These are phyloP conservation scores for Gigaspora rosea DNA, from an alignment of 192 early-diverging fungal species.

Conservation along the genomic window DNA sequence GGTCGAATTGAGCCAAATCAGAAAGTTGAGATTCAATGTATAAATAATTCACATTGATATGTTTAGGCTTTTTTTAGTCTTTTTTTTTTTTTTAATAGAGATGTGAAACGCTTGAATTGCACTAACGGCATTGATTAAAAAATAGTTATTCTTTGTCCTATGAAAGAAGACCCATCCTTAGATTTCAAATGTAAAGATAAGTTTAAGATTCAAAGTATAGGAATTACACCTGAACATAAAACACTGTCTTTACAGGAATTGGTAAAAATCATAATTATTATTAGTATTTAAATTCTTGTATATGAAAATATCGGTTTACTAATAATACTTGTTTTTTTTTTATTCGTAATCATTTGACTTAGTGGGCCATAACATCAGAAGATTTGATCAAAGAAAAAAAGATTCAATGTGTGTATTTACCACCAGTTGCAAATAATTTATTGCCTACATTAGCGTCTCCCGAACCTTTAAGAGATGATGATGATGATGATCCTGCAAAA, in stretches of 20 bases:
- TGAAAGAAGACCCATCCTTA: constrained; percentile 76
- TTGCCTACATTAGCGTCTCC: constrained; percentile 14
- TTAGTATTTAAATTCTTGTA: too few species aligned
- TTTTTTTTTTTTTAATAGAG: background rate
- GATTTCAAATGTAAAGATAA: constrained; percentile 95
- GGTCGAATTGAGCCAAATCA: constrained; percentile 73
- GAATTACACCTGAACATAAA: constrained; percentile 70
- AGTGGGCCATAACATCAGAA: constrained; percentile 67
- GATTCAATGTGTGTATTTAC: constrained; percentile 62
- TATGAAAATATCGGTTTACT: too few species aligned
- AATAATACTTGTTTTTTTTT: background rate
- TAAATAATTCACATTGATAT: background rate
- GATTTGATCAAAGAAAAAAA: constrained; percentile 68
- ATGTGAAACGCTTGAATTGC: too few species aligned
- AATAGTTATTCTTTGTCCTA: constrained; percentile 82
- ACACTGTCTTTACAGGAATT: constrained; percentile 64
- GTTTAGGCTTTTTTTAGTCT: background rate
- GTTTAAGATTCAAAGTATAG: constrained; percentile 89
- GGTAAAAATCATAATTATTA: too few species aligned
- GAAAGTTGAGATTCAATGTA: constrained; percentile 76
- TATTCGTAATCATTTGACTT: background rate
- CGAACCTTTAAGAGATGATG: background rate
- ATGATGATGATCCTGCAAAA: constrained; percentile 6
- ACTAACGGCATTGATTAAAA: background rate
- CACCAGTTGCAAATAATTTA: constrained; percentile 35